Base-by-base conservation (phyloP, 202 grass and related monocot species). In the Eragrostis tef region DNA sequence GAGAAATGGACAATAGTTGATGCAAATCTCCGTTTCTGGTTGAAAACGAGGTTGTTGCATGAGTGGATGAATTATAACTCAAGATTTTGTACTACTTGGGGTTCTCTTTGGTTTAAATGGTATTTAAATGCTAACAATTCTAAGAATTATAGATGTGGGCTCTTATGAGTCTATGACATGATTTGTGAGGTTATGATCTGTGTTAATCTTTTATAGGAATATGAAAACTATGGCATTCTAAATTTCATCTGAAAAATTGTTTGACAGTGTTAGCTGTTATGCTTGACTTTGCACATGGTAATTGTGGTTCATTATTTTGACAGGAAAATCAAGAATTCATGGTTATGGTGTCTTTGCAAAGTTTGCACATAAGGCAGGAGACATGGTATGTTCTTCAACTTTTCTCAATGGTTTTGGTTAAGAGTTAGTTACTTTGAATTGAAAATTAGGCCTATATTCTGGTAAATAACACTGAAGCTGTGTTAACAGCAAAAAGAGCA, bases 251-350 rank as follows among this genome's bases (percentile, higher is more conserved):
- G 74, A 58, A 59, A 59, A 19, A 68, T 56, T 29, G 54, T 29
- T 72, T 73, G 17, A 13, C 12, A 13, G 7, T 65, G 5, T 58
- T 73, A 44, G 3, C 29, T 64, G 19, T 27, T 61, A 39, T 2
- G 50, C 29, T 31, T 13, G 67, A 67, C 51, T 70, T 56, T 88
- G 11, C 26, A 64, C 50, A 25, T 81, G 17, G 62, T 10, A 85
- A 73, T 24, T 52, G 65, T 31, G 45, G 0, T 44, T 79, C 25
- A 82, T 74, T 66, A 39, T 80, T 85, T 74, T 90, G 9, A 62
- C 74, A 98, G 95, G 95, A 79, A 99, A 99, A 88, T 99, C 96
- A 80, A 95, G 86, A 86, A 99, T 99, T 84, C 96, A 99, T 90
- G 92, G 96, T 64, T 99, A 89, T 90, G 96, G 96, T 73, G 93